A percentile compares a stretch with the other conserved stretches of the same genome.
Evolutionary conservation across 176 grass and related monocot genomes (phyloP).

Genomic region (Rhipidocladum racemiflorum): DNA sequence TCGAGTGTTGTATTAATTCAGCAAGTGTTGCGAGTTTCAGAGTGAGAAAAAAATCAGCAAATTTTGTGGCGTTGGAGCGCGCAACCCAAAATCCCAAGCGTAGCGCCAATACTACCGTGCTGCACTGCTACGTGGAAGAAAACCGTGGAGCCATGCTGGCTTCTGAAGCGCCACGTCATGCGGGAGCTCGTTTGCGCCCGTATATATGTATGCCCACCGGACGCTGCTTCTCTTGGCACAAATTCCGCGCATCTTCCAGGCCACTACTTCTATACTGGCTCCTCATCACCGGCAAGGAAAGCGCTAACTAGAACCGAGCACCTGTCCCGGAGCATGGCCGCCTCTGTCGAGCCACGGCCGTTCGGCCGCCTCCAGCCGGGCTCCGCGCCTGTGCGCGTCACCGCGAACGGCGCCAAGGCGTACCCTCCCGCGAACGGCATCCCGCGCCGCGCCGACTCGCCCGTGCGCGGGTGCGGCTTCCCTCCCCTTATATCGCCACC

Average conservation of each 20-base stretch:
- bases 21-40: no score
- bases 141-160: constrained; percentile 8
- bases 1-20: neutral
- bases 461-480: constrained; percentile 54
- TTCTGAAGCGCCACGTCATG: constrained; percentile 8
- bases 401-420: constrained; percentile 30
- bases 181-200: neutral
- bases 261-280: neutral
- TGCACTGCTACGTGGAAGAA: neutral
- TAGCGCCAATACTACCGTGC: neutral
- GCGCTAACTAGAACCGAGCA: neutral
- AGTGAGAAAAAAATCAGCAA: neutral
- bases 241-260: constrained; percentile 20
- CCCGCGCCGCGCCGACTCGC: constrained; percentile 53
- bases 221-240: neutral
- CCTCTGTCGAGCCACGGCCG: constrained; percentile 58
- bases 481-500: constrained; percentile 45
- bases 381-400: neutral
- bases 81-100: neutral
- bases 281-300: neutral
- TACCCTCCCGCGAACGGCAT: constrained; percentile 33
- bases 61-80: neutral
- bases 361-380: constrained; percentile 43
- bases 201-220: constrained; percentile 3
- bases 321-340: constrained; percentile 27